Percentiles rank a stretch among this genome's conserved stretches.
Conservation (phyloP, 176 grass and related monocot genomes). For the Bothriochloa decipiens region DNA sequence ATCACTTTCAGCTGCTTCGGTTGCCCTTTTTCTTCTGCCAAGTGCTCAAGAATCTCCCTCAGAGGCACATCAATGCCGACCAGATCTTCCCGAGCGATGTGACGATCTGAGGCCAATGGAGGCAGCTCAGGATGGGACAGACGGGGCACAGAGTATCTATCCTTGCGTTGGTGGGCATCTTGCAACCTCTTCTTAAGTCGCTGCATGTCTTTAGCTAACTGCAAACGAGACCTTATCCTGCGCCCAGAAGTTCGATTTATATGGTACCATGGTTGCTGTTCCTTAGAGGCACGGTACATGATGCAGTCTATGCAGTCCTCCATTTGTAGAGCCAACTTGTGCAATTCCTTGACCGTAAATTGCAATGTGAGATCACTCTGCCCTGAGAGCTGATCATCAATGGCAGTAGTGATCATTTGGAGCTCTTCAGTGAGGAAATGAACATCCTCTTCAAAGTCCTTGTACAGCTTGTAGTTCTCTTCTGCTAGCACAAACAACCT, state of each 20-base stretch:
- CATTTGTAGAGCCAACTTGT: neutral
- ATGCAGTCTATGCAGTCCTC: conserved; percentile 11
- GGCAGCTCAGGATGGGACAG: neutral
- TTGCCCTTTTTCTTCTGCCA: neutral
- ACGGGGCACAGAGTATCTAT: neutral
- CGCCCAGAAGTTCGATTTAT: neutral
- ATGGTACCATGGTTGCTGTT: neutral
- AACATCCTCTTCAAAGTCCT: neutral
- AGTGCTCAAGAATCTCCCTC: neutral
- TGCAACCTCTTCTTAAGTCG: neutral
- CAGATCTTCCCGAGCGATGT: neutral
- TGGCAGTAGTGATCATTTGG: neutral
- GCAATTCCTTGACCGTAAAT: neutral
- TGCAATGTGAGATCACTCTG: neutral
- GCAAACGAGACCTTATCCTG: neutral
- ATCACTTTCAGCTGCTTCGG: neutral
- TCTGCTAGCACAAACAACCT: neutral
- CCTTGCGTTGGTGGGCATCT: neutral
- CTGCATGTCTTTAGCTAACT: neutral
- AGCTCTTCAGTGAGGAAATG: neutral
- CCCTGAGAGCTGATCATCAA: neutral
- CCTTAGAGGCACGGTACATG: neutral
- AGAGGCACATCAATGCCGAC: neutral
- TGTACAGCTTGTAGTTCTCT: conserved; percentile 19
- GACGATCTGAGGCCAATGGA: neutral